Percentiles rank a stretch among this genome's conserved stretches.
These are phyloP conservation scores for Garcia nutans DNA, from an alignment of 345 rosid species.

Conservation along the genomic window DNA sequence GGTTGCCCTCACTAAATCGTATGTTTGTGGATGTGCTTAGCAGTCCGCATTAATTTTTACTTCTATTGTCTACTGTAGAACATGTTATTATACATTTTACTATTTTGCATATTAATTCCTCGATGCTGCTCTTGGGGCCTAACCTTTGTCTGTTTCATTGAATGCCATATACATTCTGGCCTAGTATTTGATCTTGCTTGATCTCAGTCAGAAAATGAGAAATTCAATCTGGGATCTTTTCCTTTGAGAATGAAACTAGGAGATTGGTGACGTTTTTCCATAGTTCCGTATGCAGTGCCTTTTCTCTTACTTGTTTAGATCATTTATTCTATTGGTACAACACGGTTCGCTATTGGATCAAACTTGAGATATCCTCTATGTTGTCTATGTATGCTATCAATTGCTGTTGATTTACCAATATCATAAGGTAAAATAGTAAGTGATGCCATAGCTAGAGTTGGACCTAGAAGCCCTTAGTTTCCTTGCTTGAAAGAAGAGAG, in stretches of 20 bases:
- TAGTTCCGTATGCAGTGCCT: background rate
- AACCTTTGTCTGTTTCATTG: conserved; percentile 19
- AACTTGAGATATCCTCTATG: background rate
- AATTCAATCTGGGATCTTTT: conserved; percentile 10
- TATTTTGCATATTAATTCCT: conserved; percentile 11
- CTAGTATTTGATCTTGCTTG: conserved; percentile 16
- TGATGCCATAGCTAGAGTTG: background rate
- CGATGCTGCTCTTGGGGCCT: conserved; percentile 23
- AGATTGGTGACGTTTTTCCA: background rate
- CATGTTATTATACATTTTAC: conserved; percentile 26
- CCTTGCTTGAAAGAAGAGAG: conserved; percentile 8
- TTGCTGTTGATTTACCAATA: background rate
- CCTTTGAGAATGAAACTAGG: conserved; percentile 17
- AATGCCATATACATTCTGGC: conserved; percentile 21
- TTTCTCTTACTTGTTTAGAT: background rate
- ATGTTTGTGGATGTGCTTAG: conserved; percentile 64
- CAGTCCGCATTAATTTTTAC: conserved; percentile 56
- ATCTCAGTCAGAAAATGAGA: conserved; percentile 4
- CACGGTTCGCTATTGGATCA: background rate
- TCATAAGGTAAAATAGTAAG: background rate
- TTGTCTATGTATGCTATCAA: background rate
- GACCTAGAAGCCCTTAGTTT: conserved; percentile 7
- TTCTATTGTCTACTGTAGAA: conserved; percentile 26
- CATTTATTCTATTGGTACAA: background rate
- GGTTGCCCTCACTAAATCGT: conserved; percentile 52